Percentiles rank a stretch among this genome's conserved stretches.
Evolutionary conservation across 139 green algal genomes (phyloP).

Genomic region (Ettlia oleoabundans): DNA sequence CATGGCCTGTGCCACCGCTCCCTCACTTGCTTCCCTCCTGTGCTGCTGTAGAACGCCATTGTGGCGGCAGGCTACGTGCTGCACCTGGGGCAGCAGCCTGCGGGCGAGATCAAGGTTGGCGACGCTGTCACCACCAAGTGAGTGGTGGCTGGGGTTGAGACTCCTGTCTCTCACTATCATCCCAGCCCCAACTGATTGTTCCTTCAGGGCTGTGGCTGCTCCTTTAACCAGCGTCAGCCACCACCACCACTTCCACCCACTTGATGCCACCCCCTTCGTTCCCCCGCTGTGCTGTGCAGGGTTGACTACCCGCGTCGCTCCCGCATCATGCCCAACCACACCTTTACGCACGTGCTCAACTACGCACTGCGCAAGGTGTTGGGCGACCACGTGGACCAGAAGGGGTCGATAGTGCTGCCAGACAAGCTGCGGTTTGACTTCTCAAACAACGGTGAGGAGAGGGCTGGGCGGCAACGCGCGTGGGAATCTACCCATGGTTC

Average conservation of each 20-base stretch:
- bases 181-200: too few species aligned
- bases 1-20: too few species aligned
- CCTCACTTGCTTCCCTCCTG: too few species aligned
- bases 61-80: slow-evolving; percentile 96
- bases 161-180: too few species aligned
- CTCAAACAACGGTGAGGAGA: slow-evolving; percentile 77
- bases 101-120: slow-evolving; percentile 66
- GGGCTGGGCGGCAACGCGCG: not conserved
- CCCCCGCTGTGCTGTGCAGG: not conserved
- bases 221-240: too few species aligned
- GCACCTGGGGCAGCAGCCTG: slow-evolving; percentile 70
- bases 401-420: slow-evolving; percentile 93
- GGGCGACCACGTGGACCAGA: slow-evolving; percentile 96
- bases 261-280: not conserved
- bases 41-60: slow-evolving; percentile 55
- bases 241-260: too few species aligned
- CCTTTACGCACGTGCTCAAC: slow-evolving; percentile 98
- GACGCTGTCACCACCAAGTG: slow-evolving; percentile 66
- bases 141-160: too few species aligned
- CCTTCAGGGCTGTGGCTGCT: too few species aligned
- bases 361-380: slow-evolving; percentile 84
- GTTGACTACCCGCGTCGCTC: slow-evolving; percentile 87
- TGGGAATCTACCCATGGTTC: too few species aligned
- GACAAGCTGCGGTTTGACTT: slow-evolving; percentile 99
- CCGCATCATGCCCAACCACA: slow-evolving; percentile 96